Percentiles rank a stretch among this genome's conserved stretches.
Evolutionary conservation across 352 stramenopile species (phyloP).

Genomic region (Stramenopiles sp.): DNA sequence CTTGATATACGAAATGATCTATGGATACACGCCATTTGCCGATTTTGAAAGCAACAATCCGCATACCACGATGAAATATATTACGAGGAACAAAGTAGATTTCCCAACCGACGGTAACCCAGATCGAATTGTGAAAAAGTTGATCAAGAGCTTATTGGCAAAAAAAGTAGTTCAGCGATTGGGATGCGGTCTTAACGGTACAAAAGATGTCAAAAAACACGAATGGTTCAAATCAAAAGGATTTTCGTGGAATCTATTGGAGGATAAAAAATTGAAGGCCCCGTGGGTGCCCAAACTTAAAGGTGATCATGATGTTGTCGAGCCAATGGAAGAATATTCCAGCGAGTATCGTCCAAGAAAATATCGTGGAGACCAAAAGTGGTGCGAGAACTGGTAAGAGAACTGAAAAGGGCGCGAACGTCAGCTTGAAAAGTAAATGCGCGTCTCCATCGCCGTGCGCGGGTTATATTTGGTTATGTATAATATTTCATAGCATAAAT

Average conservation of each 20-base stretch:
- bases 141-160: background rate
- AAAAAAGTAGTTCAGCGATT: background rate
- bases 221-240: background rate
- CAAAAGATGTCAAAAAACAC: slow-evolving; percentile 2
- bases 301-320: background rate
- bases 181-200: background rate
- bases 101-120: background rate
- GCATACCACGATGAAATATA: background rate
- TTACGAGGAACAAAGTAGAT: background rate
- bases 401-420: too few relatives aligned
- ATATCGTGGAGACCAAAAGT: background rate
- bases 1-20: slow-evolving; percentile 58
- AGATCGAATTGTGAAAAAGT: background rate
- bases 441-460: too few relatives aligned
- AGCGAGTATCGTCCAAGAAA: too few relatives aligned
- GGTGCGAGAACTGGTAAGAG: background rate
- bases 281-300: background rate
- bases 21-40: slow-evolving; percentile 53
- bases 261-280: background rate
- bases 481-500: too few relatives aligned
- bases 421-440: too few relatives aligned
- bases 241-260: background rate
- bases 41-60: slow-evolving; percentile 34
- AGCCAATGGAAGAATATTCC: too few relatives aligned
- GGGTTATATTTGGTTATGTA: too few relatives aligned